Conservation (phyloP, 163 green algal genomes). For the Dunaliella salina region DNA sequence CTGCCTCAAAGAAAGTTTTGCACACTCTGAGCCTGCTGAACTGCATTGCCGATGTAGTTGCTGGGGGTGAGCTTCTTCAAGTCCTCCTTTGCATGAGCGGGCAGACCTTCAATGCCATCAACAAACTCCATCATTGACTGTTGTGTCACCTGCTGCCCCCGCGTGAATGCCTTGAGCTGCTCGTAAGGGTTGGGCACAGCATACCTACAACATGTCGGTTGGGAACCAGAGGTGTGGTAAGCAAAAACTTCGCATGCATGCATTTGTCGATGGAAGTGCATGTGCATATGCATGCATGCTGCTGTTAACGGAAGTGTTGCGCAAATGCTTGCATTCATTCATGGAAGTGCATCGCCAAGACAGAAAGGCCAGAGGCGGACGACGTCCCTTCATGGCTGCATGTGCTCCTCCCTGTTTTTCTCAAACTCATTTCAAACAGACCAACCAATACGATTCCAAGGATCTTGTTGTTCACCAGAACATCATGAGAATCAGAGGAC, state of each 20-base stretch:
- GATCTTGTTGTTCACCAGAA: too few species aligned
- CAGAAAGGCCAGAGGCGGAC: too few species aligned
- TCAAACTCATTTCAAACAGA: too few species aligned
- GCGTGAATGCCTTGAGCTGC: slow-evolving; percentile 97
- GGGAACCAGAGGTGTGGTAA: not conserved
- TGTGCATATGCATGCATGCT: too few species aligned
- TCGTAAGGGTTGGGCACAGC: slow-evolving; percentile 93
- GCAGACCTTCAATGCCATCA: slow-evolving; percentile 66
- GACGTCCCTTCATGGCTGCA: too few species aligned
- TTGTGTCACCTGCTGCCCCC: slow-evolving; percentile 74
- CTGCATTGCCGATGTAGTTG: slow-evolving; percentile 90
- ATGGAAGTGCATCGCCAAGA: too few species aligned
- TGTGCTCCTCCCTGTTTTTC: too few species aligned
- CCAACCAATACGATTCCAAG: too few species aligned
- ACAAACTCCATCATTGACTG: slow-evolving; percentile 67
- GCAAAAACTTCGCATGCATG: not conserved
- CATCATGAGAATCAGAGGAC: too few species aligned
- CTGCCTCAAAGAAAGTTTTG: not conserved
- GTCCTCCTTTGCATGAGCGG: slow-evolving; percentile 36
- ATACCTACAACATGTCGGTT: slow-evolving; percentile 53
- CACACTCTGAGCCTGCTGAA: slow-evolving; percentile 45
- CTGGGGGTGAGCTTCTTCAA: slow-evolving; percentile 74
- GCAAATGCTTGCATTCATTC: too few species aligned
- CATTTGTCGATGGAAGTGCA: too few species aligned
- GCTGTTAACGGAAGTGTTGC: too few species aligned